Percentiles rank a stretch among this genome's conserved stretches.
These are phyloP conservation scores for Phytophthora fragariae DNA, from an alignment of 352 stramenopile species.

Conservation along the genomic window DNA sequence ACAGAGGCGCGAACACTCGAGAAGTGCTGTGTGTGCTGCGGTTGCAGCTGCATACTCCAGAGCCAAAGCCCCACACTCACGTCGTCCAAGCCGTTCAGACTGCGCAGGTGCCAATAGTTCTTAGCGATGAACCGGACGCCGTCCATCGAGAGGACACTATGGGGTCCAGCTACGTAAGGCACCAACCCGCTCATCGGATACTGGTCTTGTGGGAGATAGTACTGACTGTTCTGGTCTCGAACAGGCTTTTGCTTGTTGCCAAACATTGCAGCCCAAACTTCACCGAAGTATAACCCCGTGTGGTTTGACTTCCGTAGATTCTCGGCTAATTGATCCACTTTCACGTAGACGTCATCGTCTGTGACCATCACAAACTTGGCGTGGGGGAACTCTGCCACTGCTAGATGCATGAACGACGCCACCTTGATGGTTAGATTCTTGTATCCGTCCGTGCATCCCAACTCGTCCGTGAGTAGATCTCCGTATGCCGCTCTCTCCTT, in stretches of 20 bases:
- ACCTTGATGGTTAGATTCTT: constrained; percentile 27
- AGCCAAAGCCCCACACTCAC: constrained; percentile 65
- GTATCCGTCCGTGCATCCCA: constrained; percentile 52
- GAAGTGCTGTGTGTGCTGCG: constrained; percentile 21
- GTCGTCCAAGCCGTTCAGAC: constrained; percentile 56
- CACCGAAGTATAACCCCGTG: constrained; percentile 20
- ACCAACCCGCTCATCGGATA: constrained; percentile 38
- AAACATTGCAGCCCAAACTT: neutral
- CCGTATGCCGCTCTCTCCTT: constrained; percentile 37
- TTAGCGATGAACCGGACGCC: constrained; percentile 48
- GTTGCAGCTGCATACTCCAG: constrained; percentile 50
- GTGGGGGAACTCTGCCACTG: constrained; percentile 2
- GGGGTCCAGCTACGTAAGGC: constrained; percentile 41
- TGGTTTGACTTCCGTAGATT: neutral
- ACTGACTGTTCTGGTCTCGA: constrained; percentile 13
- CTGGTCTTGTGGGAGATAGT: neutral
- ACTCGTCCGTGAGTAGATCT: constrained; percentile 49
- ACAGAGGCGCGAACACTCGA: constrained; percentile 18
- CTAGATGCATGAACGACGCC: constrained; percentile 35
- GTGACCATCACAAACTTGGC: constrained; percentile 49
- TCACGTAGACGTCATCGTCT: constrained; percentile 60
- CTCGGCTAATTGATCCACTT: constrained; percentile 18
- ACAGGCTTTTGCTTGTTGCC: constrained; percentile 10
- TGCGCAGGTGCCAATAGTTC: constrained; percentile 36
- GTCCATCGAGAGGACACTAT: constrained; percentile 56